phyloP scores from a whole-genome alignment of 1,139 yeast genomes.

The Debaryomyces udenii region DNA sequence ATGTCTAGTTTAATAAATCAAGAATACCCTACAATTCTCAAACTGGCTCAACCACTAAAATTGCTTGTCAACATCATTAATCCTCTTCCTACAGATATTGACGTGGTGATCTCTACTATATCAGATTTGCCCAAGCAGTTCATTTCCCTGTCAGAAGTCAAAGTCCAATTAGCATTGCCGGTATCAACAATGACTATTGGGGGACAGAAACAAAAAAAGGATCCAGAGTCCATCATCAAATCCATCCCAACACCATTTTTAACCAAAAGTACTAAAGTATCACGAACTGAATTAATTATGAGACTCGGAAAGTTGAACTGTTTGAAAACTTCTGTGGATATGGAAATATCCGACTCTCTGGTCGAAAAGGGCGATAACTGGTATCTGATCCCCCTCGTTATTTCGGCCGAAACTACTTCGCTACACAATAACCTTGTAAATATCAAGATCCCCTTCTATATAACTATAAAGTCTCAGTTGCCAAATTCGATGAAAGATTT shows the following conservation, averaged over 20 bases:
- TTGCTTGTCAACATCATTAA: slow-evolving; percentile 35
- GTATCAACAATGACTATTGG: slow-evolving; percentile 25
- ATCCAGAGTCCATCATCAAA: slow-evolving; percentile 21
- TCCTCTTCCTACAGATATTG: slow-evolving; percentile 25
- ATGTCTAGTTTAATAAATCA: slow-evolving; percentile 15
- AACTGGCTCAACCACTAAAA: slow-evolving; percentile 17
- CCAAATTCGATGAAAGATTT: slow-evolving; percentile 26
- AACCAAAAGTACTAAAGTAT: slow-evolving; percentile 30
- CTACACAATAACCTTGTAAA: background rate
- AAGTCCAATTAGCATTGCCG: slow-evolving; percentile 28
- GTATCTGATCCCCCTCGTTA: slow-evolving; percentile 38
- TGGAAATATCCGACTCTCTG: slow-evolving; percentile 19
- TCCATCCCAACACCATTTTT: slow-evolving; percentile 39
- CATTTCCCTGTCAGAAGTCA: slow-evolving; percentile 9
- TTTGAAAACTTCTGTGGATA: slow-evolving; percentile 10
- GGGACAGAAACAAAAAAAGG: slow-evolving; percentile 12
- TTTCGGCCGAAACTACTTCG: slow-evolving; percentile 8
- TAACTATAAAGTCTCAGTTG: slow-evolving; percentile 26
- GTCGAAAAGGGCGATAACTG: slow-evolving; percentile 37
- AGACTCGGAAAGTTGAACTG: slow-evolving; percentile 26
- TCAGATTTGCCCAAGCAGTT: slow-evolving; percentile 13
- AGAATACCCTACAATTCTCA: slow-evolving; percentile 15
- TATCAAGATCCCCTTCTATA: slow-evolving; percentile 33
- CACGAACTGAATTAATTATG: slow-evolving; percentile 36
- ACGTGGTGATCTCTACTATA: slow-evolving; percentile 22